A percentile compares a stretch with the other conserved stretches of the same genome.
Conservation (phyloP, 2,329 filamentous ascomycete species). For the Aureobasidium melanogenum region DNA sequence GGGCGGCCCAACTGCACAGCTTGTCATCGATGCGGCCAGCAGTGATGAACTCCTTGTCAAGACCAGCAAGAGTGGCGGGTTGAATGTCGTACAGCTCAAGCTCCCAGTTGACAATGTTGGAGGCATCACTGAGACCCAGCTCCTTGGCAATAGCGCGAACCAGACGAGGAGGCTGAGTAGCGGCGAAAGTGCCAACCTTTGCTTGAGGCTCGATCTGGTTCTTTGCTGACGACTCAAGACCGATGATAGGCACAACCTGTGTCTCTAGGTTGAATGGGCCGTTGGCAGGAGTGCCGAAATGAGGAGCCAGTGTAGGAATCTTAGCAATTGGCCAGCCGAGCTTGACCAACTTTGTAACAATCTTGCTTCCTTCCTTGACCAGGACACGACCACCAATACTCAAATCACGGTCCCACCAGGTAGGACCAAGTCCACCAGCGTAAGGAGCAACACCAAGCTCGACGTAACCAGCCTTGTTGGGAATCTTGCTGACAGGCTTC, state of each 20-base stretch:
- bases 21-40: constrained; percentile 95
- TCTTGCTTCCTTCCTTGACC: constrained; percentile 72
- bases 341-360: constrained; percentile 74
- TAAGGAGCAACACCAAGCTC: constrained; percentile 92
- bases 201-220: constrained; percentile 28
- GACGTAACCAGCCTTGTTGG: constrained; percentile 74
- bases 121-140: constrained; percentile 59
- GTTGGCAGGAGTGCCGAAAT: constrained; percentile 68
- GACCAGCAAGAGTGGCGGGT: constrained; percentile 70
- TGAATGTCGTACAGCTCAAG: constrained; percentile 90
- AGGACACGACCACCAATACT: constrained; percentile 84
- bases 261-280: constrained; percentile 78
- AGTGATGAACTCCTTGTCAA: constrained; percentile 91
- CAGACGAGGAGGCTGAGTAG: constrained; percentile 76
- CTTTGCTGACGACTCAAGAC: constrained; percentile 59
- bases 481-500: constrained; percentile 82
- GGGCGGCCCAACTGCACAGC: constrained; percentile 86
- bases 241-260: constrained; percentile 88
- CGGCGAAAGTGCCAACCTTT: constrained; percentile 59
- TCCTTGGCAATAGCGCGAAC: constrained; percentile 74
- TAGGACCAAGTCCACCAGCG: constrained; percentile 74
- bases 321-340: constrained; percentile 90
- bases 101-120: constrained; percentile 87
- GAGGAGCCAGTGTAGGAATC: constrained; percentile 84
- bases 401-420: constrained; percentile 96